Conservation (phyloP, 495 filamentous ascomycete species). For the Opeltia flavorubescens region DNA sequence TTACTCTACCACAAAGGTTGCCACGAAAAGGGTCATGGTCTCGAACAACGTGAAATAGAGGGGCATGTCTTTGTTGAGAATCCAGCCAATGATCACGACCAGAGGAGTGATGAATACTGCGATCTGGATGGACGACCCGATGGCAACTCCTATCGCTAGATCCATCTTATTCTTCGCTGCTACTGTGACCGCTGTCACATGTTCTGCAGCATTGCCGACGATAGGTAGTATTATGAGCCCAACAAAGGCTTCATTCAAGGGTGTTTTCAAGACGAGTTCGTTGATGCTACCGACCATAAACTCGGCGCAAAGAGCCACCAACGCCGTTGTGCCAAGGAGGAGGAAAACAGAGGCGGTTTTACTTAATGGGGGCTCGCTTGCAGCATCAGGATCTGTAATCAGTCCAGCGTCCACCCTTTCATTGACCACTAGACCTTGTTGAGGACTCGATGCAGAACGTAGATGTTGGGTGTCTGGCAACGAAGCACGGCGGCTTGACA, state of each 20-base stretch:
- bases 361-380: background rate
- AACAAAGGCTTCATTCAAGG: conserved; percentile 18
- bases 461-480: conserved; percentile 26
- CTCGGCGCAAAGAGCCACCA: conserved; percentile 26
- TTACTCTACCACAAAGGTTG: conserved; percentile 23
- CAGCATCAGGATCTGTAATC: background rate
- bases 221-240: conserved; percentile 21
- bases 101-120: conserved; percentile 28
- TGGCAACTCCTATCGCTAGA: conserved; percentile 16
- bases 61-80: conserved; percentile 24
- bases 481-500: conserved; percentile 22
- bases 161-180: conserved; percentile 19
- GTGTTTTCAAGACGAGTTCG: conserved; percentile 13
- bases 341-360: conserved; percentile 40
- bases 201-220: conserved; percentile 18
- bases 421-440: conserved; percentile 9
- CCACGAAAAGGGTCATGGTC: conserved; percentile 23
- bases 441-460: conserved; percentile 24
- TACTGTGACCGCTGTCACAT: conserved; percentile 13
- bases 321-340: conserved; percentile 42
- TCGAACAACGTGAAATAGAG: conserved; percentile 25
- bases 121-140: conserved; percentile 21
- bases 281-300: conserved; percentile 20
- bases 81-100: conserved; percentile 28
- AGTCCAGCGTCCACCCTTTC: conserved; percentile 21